Conservation (phyloP, 2,329 filamentous ascomycete species). For the Atkinsonella hypoxylon region DNA sequence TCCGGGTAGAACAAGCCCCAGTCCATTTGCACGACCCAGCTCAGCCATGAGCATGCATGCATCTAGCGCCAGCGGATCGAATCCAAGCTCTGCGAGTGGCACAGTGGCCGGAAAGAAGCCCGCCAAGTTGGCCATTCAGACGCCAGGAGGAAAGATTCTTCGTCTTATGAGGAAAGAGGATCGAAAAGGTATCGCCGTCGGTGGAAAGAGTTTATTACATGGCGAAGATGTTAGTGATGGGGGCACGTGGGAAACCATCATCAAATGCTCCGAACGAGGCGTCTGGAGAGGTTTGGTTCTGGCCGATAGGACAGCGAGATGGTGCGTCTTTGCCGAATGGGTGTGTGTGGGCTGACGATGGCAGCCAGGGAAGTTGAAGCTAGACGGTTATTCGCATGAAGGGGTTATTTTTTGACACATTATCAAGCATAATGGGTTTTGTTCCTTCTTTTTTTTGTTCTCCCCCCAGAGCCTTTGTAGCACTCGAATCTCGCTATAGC, state of each 20-base stretch:
- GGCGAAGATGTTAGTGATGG: conserved; percentile 55
- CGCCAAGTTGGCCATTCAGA: conserved; percentile 90
- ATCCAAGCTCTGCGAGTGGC: conserved; percentile 40
- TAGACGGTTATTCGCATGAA: too few species aligned
- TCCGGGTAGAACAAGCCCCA: conserved; percentile 38
- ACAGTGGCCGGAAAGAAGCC: conserved; percentile 61
- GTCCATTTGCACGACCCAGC: conserved; percentile 48
- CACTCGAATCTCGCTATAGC: too few species aligned
- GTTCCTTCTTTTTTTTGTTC: too few species aligned
- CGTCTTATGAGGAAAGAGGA: conserved; percentile 74
- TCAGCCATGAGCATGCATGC: conserved; percentile 55
- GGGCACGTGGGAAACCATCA: conserved; percentile 78
- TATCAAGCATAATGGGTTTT: too few species aligned
- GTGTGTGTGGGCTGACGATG: conserved; percentile 35
- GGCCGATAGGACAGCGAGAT: conserved; percentile 71
- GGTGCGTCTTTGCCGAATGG: conserved; percentile 93
- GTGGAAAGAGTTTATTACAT: conserved; percentile 25
- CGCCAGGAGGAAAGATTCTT: conserved; percentile 87
- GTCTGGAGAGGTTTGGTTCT: conserved; percentile 73
- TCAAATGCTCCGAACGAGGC: conserved; percentile 76
- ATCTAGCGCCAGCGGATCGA: conserved; percentile 44
- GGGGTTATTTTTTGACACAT: too few species aligned
- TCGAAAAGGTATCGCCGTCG: conserved; percentile 39
- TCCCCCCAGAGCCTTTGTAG: too few species aligned
- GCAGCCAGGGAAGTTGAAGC: conserved; percentile 1